Conservation (phyloP, 2,329 filamentous ascomycete species). For the Xylariaceae sp. region DNA sequence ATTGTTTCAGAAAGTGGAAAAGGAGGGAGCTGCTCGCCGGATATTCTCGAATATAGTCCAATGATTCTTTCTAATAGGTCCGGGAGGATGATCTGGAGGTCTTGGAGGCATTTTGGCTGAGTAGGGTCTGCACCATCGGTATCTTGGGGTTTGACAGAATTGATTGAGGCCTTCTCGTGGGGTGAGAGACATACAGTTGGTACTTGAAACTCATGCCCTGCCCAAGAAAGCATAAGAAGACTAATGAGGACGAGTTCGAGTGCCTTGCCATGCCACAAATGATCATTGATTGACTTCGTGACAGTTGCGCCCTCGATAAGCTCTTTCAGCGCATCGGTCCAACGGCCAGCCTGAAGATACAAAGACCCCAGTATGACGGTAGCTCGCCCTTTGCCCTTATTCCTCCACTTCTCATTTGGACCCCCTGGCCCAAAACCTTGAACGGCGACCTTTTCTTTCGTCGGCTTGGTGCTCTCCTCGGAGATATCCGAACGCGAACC, state of each 20-base stretch:
- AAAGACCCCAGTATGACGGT: constrained; percentile 78
- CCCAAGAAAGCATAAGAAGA: constrained; percentile 79
- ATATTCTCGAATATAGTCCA: constrained; percentile 67
- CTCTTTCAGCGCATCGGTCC: constrained; percentile 82
- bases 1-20: constrained; percentile 68
- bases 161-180: constrained; percentile 45
- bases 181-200: constrained; percentile 51
- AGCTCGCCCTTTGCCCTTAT: constrained; percentile 75
- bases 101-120: constrained; percentile 51
- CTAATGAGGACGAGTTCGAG: constrained; percentile 82
- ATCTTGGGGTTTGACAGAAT: constrained; percentile 34
- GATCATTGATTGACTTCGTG: constrained; percentile 77
- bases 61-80: constrained; percentile 73
- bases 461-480: constrained; percentile 46
- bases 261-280: constrained; percentile 96
- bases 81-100: constrained; percentile 58
- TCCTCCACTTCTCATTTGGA: constrained; percentile 70
- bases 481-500: constrained; percentile 37
- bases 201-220: constrained; percentile 77
- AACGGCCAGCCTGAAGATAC: constrained; percentile 84
- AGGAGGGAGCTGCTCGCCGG: constrained; percentile 65
- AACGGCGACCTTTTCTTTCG: constrained; percentile 56
- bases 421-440: constrained; percentile 70
- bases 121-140: constrained; percentile 39
- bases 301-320: constrained; percentile 74